A percentile compares a stretch with the other conserved stretches of the same genome.
Conservation (phyloP, 148 eudicot genomes). For the Fagopyrum tataricum region DNA sequence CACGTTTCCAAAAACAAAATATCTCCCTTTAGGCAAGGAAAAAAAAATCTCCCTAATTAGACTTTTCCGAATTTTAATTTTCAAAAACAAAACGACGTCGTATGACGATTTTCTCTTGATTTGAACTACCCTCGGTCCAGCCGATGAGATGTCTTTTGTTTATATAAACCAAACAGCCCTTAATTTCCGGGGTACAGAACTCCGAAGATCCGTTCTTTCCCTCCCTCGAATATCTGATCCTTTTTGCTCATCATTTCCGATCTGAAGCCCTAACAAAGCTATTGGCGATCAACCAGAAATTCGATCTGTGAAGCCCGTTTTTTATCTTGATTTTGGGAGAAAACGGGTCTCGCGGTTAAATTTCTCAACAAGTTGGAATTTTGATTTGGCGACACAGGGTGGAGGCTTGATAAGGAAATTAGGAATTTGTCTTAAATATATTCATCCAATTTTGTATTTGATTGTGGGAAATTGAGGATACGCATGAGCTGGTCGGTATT, state of each 20-base stretch:
- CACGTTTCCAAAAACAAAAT: too few species aligned
- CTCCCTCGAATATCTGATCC: neutral
- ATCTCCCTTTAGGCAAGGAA: too few species aligned
- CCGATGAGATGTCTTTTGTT: neutral
- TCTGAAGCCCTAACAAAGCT: neutral
- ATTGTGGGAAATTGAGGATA: conserved; percentile 12
- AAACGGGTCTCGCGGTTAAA: neutral
- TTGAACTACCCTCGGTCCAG: too few species aligned
- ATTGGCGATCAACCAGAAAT: neutral
- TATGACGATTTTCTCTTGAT: too few species aligned
- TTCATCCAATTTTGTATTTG: neutral
- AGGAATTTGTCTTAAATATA: neutral
- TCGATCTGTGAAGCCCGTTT: neutral
- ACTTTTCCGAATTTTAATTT: too few species aligned
- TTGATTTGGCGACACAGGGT: neutral
- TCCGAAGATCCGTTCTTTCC: neutral
- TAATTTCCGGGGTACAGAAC: neutral
- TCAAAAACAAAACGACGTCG: too few species aligned
- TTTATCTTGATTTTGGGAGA: neutral
- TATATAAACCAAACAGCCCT: neutral
- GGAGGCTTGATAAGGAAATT: neutral
- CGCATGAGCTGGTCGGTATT: conserved; percentile 78
- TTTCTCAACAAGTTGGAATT: neutral
- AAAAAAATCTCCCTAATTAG: too few species aligned
- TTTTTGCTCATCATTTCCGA: neutral